Conservation (phyloP, 441 rosid species). For the Monsonia emarginata region DNA sequence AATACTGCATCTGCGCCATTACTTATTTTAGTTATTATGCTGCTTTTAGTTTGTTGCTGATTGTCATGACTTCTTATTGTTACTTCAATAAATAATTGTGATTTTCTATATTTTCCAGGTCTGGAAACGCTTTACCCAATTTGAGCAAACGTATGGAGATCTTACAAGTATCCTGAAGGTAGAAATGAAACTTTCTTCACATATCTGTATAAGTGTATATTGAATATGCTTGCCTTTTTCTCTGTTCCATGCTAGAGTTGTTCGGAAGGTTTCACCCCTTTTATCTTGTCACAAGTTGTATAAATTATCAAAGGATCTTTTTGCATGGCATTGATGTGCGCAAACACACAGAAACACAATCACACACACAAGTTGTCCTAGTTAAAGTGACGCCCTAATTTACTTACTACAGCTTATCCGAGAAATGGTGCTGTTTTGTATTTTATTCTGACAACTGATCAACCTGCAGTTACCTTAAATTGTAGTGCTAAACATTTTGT, state of each 20-base stretch:
- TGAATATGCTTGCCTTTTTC: slow-evolving; percentile 2
- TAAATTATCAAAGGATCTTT: not conserved
- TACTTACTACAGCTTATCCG: not conserved
- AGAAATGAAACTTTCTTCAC: slow-evolving; percentile 17
- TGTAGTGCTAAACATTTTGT: not conserved
- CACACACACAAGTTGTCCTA: not conserved
- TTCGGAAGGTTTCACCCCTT: not conserved
- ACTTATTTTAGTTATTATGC: not conserved
- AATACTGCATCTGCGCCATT: not conserved
- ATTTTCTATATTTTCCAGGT: slow-evolving; percentile 40
- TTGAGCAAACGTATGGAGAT: slow-evolving; percentile 94
- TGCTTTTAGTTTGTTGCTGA: no score
- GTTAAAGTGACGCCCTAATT: not conserved
- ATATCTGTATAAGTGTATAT: slow-evolving; percentile 1
- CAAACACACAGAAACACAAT: no score
- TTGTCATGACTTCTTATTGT: not conserved
- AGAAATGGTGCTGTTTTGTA: not conserved
- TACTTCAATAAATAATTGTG: not conserved
- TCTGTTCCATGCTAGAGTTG: not conserved
- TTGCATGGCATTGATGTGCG: not conserved
- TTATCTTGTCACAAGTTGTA: not conserved
- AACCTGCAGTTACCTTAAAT: not conserved
- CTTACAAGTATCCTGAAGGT: slow-evolving; percentile 90
- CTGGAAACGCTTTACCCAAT: slow-evolving; percentile 73
- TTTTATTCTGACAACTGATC: not conserved